These are phyloP conservation scores for Diaporthe ampelina DNA, from an alignment of 2,329 filamentous ascomycete species.

Conservation along the genomic window DNA sequence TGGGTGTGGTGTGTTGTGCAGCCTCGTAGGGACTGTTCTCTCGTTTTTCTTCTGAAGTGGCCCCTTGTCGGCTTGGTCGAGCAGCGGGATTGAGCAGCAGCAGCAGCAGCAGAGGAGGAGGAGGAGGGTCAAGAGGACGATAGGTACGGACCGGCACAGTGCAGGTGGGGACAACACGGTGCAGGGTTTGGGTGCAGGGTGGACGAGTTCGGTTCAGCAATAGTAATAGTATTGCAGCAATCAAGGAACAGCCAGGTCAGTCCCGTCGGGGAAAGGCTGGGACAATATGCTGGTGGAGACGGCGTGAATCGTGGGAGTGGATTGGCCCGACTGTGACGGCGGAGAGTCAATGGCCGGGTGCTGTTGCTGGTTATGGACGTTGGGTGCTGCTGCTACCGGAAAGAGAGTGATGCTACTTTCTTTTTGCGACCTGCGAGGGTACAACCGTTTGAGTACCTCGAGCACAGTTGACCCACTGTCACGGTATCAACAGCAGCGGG, in stretches of 20 bases:
- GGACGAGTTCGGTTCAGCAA: conserved; percentile 28
- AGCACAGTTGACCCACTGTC: no score
- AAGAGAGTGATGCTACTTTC: background rate
- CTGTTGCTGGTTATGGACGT: background rate
- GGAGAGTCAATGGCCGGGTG: conserved; percentile 16
- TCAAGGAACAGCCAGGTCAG: conserved; percentile 31
- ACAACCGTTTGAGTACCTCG: no score
- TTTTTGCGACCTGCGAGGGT: background rate
- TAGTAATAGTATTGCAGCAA: conserved; percentile 29
- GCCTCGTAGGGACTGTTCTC: background rate
- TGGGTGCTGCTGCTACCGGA: conserved; percentile 11
- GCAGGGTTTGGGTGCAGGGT: background rate
- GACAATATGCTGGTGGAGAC: conserved; percentile 29
- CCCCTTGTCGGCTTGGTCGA: conserved; percentile 9
- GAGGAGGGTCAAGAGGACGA: conserved; percentile 14
- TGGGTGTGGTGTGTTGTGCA: no score
- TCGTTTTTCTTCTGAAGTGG: background rate
- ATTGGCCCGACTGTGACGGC: conserved; percentile 21
- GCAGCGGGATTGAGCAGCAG: background rate
- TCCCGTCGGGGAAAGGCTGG: conserved; percentile 32
- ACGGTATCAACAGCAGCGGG: no score
- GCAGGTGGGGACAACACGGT: background rate
- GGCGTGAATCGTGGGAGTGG: conserved; percentile 31
- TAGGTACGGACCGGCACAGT: conserved; percentile 14
- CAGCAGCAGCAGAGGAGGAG: background rate